A percentile compares a stretch with the other conserved stretches of the same genome.
These are phyloP conservation scores for Dillenia suffruticosa DNA, from an alignment of 164 flowering plant species.

Conservation along the genomic window DNA sequence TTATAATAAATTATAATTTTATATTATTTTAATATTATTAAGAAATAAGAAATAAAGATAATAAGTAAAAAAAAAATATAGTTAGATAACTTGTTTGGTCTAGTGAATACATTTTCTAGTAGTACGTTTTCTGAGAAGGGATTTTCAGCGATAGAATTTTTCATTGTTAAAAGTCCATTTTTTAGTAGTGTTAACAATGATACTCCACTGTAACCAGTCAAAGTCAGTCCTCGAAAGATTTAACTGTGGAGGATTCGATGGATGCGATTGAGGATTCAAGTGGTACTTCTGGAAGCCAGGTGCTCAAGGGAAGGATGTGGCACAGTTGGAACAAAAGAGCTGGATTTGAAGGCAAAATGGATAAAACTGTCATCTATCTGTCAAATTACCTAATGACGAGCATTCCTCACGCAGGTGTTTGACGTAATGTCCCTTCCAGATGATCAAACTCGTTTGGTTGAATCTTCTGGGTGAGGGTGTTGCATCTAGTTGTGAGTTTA, in stretches of 20 bases:
- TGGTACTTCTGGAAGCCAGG: conserved; percentile 12
- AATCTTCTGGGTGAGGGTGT: conserved; percentile 55
- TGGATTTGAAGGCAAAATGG: conserved; percentile 26
- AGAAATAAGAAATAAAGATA: too few species aligned
- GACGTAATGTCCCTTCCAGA: conserved; percentile 15
- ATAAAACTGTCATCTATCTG: conserved; percentile 34
- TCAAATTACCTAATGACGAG: conserved; percentile 17
- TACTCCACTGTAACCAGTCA: conserved; percentile 39
- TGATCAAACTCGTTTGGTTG: conserved; percentile 36
- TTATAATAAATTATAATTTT: too few species aligned
- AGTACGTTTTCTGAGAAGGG: too few species aligned
- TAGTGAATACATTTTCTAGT: too few species aligned
- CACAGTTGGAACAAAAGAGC: conserved; percentile 14
- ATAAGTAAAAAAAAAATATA: too few species aligned
- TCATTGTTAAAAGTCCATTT: too few species aligned
- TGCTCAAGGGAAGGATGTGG: conserved; percentile 13
- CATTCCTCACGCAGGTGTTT: conserved; percentile 12
- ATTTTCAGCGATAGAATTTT: too few species aligned
- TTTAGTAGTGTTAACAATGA: too few species aligned
- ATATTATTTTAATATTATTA: too few species aligned
- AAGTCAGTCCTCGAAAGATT: conserved; percentile 31
- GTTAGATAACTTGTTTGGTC: too few species aligned
- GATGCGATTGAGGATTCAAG: conserved; percentile 14
- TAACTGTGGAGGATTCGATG: conserved; percentile 21
- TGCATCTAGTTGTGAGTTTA: conserved; percentile 24